Evolutionary conservation across 1,284 basidiomycete species (phyloP).

Genomic region (Schizophyllum commune): DNA sequence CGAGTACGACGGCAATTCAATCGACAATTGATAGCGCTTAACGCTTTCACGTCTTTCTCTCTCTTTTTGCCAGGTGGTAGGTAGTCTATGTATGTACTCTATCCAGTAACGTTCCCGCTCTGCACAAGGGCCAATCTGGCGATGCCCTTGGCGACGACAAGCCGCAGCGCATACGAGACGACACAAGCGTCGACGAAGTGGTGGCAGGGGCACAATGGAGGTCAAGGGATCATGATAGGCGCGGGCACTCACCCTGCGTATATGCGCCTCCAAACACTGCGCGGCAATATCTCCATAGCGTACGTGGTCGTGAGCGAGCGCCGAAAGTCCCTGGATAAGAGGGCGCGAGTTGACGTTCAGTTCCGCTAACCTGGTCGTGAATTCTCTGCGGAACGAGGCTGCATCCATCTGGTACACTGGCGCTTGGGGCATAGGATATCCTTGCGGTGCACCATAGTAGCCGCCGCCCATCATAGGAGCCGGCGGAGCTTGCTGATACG

Average conservation of each 20-base stretch:
- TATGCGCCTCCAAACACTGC: constrained; percentile 84
- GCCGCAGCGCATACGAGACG: neutral
- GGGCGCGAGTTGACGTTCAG: constrained; percentile 95
- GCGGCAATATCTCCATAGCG: constrained; percentile 79
- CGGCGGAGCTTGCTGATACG: neutral
- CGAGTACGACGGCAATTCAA: constrained; percentile 13
- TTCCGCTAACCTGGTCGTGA: constrained; percentile 67
- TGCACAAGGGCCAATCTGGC: neutral
- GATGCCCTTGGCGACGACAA: neutral
- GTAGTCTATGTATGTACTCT: neutral
- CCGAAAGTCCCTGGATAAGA: constrained; percentile 91
- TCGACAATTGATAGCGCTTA: neutral
- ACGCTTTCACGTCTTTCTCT: neutral
- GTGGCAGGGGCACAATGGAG: neutral
- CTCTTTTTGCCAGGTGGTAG: neutral
- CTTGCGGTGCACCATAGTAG: neutral
- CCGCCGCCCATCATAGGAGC: neutral
- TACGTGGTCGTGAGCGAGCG: constrained; percentile 85
- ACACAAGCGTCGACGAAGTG: neutral
- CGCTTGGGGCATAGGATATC: constrained; percentile 20
- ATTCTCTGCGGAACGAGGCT: constrained; percentile 76
- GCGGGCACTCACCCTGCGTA: constrained; percentile 71
- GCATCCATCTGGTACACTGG: constrained; percentile 58
- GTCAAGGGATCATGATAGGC: constrained; percentile 16
- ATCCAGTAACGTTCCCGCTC: too few species aligned